Evolutionary conservation across 1,139 yeast species (phyloP), one percentile per base, ranked within the genome.

Genomic region (Candida albicans): DNA sequence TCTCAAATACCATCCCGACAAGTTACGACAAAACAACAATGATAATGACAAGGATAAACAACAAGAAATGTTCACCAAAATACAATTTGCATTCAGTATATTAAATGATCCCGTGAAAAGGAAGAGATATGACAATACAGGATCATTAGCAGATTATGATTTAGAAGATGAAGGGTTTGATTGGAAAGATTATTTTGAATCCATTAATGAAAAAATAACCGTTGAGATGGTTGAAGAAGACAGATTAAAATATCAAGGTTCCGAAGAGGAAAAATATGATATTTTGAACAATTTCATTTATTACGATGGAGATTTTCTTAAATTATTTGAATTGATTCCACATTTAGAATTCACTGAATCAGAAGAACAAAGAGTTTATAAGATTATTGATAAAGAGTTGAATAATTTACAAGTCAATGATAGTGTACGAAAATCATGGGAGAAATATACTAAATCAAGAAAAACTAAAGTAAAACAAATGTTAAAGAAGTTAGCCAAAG

Each of bases 1-100:
- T 53, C 71, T 89, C 36, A 68, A 73, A 48, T 76, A 78, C 50
- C 96, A 89, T 59, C 96, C 96, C 0, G 96, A 89, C 62, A 89
- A 88, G 58, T 58, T 77, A 36, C 71, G 68, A 46, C 79, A 78
- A 47, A 37, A 42, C 30, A 14, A 36, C 8, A 18, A 35, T 3
- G 35, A 42, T 30, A 14, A 36, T 7, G 12, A 35, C 4, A 68
- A 59, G 31, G 74, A 77, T 47, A 68, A 26, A 8, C 35, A 37
- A 22, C 67, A 46, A 26, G 67, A 62, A n/a, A 55, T 57, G 46
- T 89, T 89, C 59, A 87, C 89, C 48, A 67, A 76, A 53, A 74
- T 89, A 26, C 93, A 88, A 57, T 83, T 87, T 59, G 85, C 96
- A 29, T 88, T 87, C 60, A 72, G 84, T 40, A 74, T 89, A 2